Conservation (phyloP, 129 eudicot species). For the Helianthus annuus region HanXRQr2.0-SUNRISE NC_035435.2:8532240-8532739, state of each 20-base stretch:
- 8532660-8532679: conserved; percentile 86
- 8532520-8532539: conserved; percentile 66
- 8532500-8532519: conserved; percentile 1
- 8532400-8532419: too few relatives aligned
- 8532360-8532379: too few relatives aligned
- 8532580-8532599: conserved; percentile 96
- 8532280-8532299: too few relatives aligned
- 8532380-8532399: too few relatives aligned
- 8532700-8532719: neutral
- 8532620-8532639: conserved; percentile 86
- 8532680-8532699: conserved; percentile 87
- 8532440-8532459: neutral
- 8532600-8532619: conserved; percentile 80
- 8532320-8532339: too few relatives aligned
- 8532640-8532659: conserved; percentile 82
- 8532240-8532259: too few relatives aligned
- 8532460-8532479: neutral
- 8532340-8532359: too few relatives aligned
- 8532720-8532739: neutral
- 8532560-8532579: conserved; percentile 80
- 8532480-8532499: neutral
- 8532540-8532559: conserved; percentile 79
- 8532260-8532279: too few relatives aligned
- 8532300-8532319: too few relatives aligned
- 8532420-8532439: too few relatives aligned